These are phyloP conservation scores for Backusella tuberculispora DNA, from an alignment of 192 early-diverging fungal species.

Conservation along the genomic window DNA sequence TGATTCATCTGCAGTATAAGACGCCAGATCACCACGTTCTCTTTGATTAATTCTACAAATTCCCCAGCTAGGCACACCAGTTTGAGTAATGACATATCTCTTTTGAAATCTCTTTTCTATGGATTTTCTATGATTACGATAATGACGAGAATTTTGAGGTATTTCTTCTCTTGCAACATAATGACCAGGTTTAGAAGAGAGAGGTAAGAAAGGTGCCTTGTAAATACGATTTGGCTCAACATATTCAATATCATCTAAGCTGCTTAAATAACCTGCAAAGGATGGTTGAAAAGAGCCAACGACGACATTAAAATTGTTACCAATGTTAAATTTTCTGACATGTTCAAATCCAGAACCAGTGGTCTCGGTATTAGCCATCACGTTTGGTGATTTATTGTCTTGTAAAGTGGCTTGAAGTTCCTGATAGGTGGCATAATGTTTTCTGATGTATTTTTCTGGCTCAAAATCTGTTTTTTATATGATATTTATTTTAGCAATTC, in stretches of 20 bases:
- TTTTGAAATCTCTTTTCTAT: not conserved
- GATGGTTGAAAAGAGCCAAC: constrained; percentile 23
- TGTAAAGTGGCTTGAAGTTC: not conserved
- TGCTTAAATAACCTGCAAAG: constrained; percentile 27
- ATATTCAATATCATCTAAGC: constrained; percentile 29
- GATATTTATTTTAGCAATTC: not conserved
- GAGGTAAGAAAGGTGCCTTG: constrained; percentile 6
- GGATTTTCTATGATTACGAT: not conserved
- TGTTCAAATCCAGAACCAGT: not conserved
- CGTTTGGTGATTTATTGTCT: not conserved
- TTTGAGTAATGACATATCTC: not conserved
- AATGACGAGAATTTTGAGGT: not conserved
- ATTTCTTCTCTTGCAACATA: not conserved
- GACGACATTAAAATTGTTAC: constrained; percentile 17
- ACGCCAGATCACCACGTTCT: constrained; percentile 37
- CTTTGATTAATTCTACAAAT: constrained; percentile 45
- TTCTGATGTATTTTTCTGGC: not conserved
- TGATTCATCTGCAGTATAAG: constrained; percentile 58
- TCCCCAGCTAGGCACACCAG: constrained; percentile 50
- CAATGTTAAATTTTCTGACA: constrained; percentile 12
- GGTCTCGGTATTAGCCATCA: not conserved
- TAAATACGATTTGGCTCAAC: constrained; percentile 37
- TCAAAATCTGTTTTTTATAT: not conserved
- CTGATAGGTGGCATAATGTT: constrained; percentile 8
- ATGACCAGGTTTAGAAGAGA: not conserved